Conservation (phyloP, 2,329 filamentous ascomycete genomes). For the Alternaria alternata region DNA sequence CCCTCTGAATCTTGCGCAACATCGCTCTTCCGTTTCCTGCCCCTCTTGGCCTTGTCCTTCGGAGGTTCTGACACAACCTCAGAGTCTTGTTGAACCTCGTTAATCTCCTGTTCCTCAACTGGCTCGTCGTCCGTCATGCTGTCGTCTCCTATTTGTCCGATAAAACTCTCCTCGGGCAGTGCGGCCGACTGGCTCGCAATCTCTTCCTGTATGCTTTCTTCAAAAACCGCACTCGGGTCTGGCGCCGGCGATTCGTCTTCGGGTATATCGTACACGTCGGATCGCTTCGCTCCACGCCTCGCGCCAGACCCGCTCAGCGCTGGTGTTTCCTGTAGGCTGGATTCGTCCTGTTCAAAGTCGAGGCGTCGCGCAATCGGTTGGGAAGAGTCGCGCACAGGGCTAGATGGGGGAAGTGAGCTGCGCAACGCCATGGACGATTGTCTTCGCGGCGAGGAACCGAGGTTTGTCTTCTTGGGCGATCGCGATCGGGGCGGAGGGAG, state of each 20-base stretch:
- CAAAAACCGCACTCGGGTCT: constrained; percentile 34
- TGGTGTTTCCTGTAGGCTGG: constrained; percentile 42
- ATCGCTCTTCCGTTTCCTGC: constrained; percentile 44
- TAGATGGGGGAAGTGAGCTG: constrained; percentile 52
- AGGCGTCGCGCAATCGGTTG: constrained; percentile 62
- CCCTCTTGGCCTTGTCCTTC: constrained; percentile 36
- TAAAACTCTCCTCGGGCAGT: constrained; percentile 39
- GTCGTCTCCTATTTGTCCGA: constrained; percentile 41
- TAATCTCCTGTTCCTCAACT: constrained; percentile 28
- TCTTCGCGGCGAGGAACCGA: constrained; percentile 66
- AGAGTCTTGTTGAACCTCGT: constrained; percentile 39
- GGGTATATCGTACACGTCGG: constrained; percentile 44
- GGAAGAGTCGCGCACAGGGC: constrained; percentile 41
- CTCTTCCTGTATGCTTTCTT: constrained; percentile 47
- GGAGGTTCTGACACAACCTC: constrained; percentile 36
- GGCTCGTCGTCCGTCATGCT: constrained; percentile 28
- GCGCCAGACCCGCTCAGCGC: constrained; percentile 46
- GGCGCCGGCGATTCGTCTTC: constrained; percentile 41
- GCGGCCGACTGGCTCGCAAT: constrained; percentile 36
- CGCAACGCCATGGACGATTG: constrained; percentile 66
- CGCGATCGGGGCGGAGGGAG: constrained; percentile 61
- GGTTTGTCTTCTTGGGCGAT: constrained; percentile 71
- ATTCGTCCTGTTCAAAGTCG: constrained; percentile 60
- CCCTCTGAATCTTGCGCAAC: constrained; percentile 25
- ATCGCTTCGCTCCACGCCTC: constrained; percentile 37